Base-by-base conservation (phyloP, 2,329 filamentous ascomycete species). In the Mycosphaerella sp. region DNA sequence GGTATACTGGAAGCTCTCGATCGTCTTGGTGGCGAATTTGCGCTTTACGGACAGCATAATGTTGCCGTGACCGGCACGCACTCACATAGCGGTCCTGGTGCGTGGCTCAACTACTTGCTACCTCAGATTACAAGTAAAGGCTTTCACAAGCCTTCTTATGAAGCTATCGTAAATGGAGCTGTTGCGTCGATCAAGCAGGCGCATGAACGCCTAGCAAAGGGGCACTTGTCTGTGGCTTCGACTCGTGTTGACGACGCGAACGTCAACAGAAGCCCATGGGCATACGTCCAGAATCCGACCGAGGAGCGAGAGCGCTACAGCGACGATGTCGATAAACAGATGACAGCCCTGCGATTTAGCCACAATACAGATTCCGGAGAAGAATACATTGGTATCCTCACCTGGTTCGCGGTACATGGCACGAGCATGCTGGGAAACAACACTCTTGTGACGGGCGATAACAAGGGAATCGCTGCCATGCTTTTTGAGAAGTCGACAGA, bases 401-500 rank as follows among this genome's bases (percentile, higher is more conserved):
- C 88, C 13, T 97, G 90, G 87, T 95, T 91, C 67, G 82, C 91
- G 2, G 87, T 90, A 0, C 91, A 97, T 67, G 90, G 90, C 41
- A 97, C 91, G 0, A 95, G 89, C 0, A 80, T 96, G 69, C 81
- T 90, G 18, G 86, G 87, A 49, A 96, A 96, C 71, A 95, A 95
- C 70, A 96, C 89, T 0, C 76, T 95, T 12, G 81, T 93, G 44
- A 84, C 89, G 2, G 91, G 88, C n/a, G 91, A 97, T 68, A 97
- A 97, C 73, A 97, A 97, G 71, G 91, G 91, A 10, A 88, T 95
- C 6, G 90, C 91, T 2, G 87, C 90, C 0, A 86, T 85, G 65
- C 73, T 95, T 10, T 84, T 96, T 47, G 91, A 97, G 66, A 79
- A 85, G 58, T 63, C 62, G 1, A 76, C 85, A 43, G 66, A 71